Evolutionary conservation across 2,329 filamentous ascomycete genomes (phyloP).

Genomic region (Dactylella cylindrospora): DNA sequence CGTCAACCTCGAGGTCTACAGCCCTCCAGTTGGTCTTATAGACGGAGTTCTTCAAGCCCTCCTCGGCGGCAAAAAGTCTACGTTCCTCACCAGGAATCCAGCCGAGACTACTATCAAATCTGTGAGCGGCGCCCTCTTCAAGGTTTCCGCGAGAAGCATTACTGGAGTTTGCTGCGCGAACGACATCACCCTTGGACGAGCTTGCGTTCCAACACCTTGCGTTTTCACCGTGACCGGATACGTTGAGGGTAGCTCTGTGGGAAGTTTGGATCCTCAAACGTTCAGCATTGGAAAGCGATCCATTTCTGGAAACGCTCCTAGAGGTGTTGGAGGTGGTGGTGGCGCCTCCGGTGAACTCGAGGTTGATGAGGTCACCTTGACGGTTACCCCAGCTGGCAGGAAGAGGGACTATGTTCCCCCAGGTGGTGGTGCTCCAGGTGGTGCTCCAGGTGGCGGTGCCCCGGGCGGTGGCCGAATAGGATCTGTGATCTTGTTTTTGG

Average conservation of each 20-base stretch:
- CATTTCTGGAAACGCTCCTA: not conserved
- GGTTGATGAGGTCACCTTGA: conserved; percentile 22
- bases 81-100: conserved; percentile 5
- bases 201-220: conserved; percentile 9
- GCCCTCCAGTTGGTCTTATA: conserved; percentile 14
- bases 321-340: not conserved
- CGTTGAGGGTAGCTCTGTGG: conserved; percentile 3
- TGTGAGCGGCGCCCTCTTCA: conserved; percentile 5
- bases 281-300: not conserved
- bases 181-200: conserved; percentile 6
- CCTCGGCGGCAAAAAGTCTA: conserved; percentile 29
- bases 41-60: conserved; percentile 16
- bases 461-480: too few species aligned
- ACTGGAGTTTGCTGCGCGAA: conserved; percentile 18
- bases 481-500: too few species aligned
- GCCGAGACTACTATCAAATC: conserved; percentile 6
- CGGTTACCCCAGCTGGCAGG: not conserved
- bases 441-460: too few species aligned
- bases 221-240: conserved; percentile 8
- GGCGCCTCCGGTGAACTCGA: conserved; percentile 3
- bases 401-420: too few species aligned
- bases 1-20: conserved; percentile 21
- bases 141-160: conserved; percentile 4
- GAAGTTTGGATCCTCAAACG: conserved; percentile 8
- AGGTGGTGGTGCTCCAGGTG: too few species aligned